Conservation (phyloP, 495 filamentous ascomycete species). For the Penicillium flavigenum region DNA sequence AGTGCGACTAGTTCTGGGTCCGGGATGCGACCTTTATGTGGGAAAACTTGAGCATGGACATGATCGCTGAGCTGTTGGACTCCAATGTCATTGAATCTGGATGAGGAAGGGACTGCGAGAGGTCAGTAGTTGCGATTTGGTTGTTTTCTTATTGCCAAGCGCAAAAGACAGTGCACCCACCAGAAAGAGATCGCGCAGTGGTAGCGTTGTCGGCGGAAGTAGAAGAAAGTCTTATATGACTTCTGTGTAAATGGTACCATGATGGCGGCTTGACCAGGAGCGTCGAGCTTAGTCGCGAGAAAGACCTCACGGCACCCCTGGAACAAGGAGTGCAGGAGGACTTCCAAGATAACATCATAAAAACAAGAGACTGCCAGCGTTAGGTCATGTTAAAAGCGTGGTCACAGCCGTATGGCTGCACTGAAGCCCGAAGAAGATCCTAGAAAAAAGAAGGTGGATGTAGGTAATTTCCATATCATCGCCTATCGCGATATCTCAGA, state of each 20-base stretch:
- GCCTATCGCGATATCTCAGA: slow-evolving; percentile 33
- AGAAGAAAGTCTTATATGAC: slow-evolving; percentile 23
- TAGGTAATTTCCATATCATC: slow-evolving; percentile 19
- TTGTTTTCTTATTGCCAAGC: background rate
- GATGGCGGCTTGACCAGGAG: slow-evolving; percentile 19
- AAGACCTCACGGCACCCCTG: slow-evolving; percentile 37
- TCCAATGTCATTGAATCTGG: slow-evolving; percentile 86
- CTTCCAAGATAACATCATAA: slow-evolving; percentile 34
- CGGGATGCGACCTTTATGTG: slow-evolving; percentile 53
- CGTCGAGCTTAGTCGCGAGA: slow-evolving; percentile 28
- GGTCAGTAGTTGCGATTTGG: slow-evolving; percentile 24
- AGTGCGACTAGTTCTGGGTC: slow-evolving; percentile 71
- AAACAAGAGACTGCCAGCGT: background rate
- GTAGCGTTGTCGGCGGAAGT: slow-evolving; percentile 27
- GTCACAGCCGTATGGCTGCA: slow-evolving; percentile 19
- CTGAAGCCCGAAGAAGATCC: background rate
- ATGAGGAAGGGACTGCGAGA: slow-evolving; percentile 51
- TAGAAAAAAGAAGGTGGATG: background rate
- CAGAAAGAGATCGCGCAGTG: slow-evolving; percentile 32
- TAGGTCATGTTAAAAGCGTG: slow-evolving; percentile 28
- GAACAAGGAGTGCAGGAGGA: slow-evolving; percentile 35
- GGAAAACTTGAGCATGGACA: slow-evolving; percentile 83
- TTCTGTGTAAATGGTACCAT: slow-evolving; percentile 14
- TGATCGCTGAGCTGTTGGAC: slow-evolving; percentile 87
- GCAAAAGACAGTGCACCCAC: slow-evolving; percentile 24